Conservation (phyloP, 2,329 filamentous ascomycete species). For the Beauveria sp. region DNA sequence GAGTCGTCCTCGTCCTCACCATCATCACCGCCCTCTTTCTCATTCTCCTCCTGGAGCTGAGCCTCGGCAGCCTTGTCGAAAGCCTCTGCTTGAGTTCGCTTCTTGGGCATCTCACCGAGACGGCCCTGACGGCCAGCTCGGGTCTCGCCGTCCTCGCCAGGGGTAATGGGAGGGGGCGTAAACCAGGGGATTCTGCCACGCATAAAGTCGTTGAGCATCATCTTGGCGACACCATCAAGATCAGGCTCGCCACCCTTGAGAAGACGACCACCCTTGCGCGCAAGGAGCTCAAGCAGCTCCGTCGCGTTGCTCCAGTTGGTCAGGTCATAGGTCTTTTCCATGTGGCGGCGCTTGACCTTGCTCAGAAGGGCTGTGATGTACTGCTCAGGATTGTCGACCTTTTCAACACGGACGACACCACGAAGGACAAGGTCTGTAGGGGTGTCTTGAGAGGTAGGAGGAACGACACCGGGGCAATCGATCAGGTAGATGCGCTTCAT, state of each 20-base stretch:
- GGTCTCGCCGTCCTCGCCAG: conserved; percentile 41
- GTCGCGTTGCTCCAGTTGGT: conserved; percentile 69
- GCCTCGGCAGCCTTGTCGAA: conserved; percentile 26
- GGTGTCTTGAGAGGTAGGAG: conserved; percentile 75
- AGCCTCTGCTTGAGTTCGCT: conserved; percentile 49
- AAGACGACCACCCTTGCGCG: conserved; percentile 77
- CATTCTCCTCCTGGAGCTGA: conserved; percentile 33
- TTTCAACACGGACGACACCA: conserved; percentile 89
- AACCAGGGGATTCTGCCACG: conserved; percentile 96
- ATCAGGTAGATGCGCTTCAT: conserved; percentile 90
- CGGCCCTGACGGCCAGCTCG: conserved; percentile 68
- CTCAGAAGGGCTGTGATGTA: conserved; percentile 80
- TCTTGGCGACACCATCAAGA: conserved; percentile 89
- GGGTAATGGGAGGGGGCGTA: conserved; percentile 61
- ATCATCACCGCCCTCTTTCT: conserved; percentile 33
- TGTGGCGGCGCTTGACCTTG: conserved; percentile 76
- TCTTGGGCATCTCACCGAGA: conserved; percentile 79
- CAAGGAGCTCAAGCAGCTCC: conserved; percentile 80
- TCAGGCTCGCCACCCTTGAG: conserved; percentile 92
- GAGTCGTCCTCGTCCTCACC: conserved; percentile 32
- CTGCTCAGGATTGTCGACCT: conserved; percentile 92
- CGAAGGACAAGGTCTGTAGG: conserved; percentile 83
- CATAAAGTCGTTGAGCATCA: conserved; percentile 94
- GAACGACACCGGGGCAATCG: conserved; percentile 93
- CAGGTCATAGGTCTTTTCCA: conserved; percentile 89